A percentile compares a stretch with the other conserved stretches of the same genome.
Evolutionary conservation across 345 rosid species (phyloP).

Genomic region (Erodium maritimum): DNA sequence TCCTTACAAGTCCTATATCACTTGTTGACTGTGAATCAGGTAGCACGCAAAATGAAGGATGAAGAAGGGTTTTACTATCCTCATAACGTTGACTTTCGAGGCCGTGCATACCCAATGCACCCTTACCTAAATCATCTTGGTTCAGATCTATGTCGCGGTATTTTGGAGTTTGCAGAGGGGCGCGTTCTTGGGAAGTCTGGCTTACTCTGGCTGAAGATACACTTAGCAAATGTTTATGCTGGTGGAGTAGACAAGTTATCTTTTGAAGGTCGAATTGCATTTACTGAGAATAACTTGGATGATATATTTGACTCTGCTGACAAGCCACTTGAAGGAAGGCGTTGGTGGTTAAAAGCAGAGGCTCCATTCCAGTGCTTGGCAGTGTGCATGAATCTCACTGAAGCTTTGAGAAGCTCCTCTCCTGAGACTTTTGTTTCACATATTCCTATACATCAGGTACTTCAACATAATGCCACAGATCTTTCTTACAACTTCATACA

Average conservation of each 20-base stretch:
- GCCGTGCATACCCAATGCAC: slow-evolving; percentile 99
- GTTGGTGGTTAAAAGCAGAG: slow-evolving; percentile 95
- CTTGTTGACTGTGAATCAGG: slow-evolving; percentile 28
- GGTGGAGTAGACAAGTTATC: slow-evolving; percentile 92
- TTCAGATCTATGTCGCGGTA: slow-evolving; percentile 93
- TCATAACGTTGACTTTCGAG: slow-evolving; percentile 95
- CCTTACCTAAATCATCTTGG: slow-evolving; percentile 86
- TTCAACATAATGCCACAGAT: background rate
- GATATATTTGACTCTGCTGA: slow-evolving; percentile 91
- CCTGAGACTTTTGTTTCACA: slow-evolving; percentile 60
- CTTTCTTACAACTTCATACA: no score
- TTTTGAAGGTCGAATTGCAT: slow-evolving; percentile 71
- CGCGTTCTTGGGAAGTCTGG: slow-evolving; percentile 82
- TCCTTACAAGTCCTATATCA: no score
- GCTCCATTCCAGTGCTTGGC: slow-evolving; percentile 99
- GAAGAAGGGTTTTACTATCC: slow-evolving; percentile 98
- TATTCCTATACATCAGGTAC: slow-evolving; percentile 94
- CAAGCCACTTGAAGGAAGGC: slow-evolving; percentile 65
- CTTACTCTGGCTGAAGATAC: slow-evolving; percentile 85
- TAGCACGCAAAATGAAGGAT: slow-evolving; percentile 78
- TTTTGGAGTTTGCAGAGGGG: slow-evolving; percentile 94
- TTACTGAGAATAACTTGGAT: slow-evolving; percentile 65
- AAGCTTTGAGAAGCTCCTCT: slow-evolving; percentile 76
- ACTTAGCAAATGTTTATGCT: slow-evolving; percentile 72
- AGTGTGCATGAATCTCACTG: slow-evolving; percentile 69